A percentile compares a stretch with the other conserved stretches of the same genome.
phyloP scores from a whole-genome alignment of 1,284 basidiomycete species.

The Marasmius oreades region DNA sequence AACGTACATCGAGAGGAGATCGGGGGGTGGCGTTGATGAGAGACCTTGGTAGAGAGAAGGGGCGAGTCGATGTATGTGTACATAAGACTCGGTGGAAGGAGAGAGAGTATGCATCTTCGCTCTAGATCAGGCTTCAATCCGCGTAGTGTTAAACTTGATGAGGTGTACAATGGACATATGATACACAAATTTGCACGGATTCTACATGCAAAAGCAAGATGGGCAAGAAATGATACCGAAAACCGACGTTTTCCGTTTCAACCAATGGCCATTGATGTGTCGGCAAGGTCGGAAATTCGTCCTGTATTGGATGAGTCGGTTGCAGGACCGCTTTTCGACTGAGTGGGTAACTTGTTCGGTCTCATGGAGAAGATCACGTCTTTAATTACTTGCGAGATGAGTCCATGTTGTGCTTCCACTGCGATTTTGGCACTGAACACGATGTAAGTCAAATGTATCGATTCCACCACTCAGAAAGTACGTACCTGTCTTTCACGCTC shows the following conservation, averaged over 20 bases:
- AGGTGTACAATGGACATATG: background rate
- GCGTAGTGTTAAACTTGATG: too few relatives aligned
- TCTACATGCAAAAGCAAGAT: background rate
- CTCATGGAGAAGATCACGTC: constrained; percentile 78
- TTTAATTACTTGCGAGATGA: constrained; percentile 88
- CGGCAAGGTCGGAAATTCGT: constrained; percentile 30
- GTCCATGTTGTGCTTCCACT: constrained; percentile 85
- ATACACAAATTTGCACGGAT: background rate
- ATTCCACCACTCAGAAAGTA: too few relatives aligned
- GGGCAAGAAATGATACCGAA: background rate
- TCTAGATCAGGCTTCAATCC: too few relatives aligned
- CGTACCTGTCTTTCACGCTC: too few relatives aligned
- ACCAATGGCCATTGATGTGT: constrained; percentile 34
- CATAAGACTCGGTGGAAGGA: too few relatives aligned
- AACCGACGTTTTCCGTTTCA: constrained; percentile 6
- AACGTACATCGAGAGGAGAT: too few relatives aligned
- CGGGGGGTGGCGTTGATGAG: too few relatives aligned
- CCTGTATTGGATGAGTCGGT: constrained; percentile 12
- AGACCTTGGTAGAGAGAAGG: too few relatives aligned
- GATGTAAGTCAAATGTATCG: too few relatives aligned
- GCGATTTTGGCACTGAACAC: constrained; percentile 73
- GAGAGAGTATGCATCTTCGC: too few relatives aligned
- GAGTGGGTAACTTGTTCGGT: constrained; percentile 30
- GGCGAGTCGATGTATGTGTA: too few relatives aligned
- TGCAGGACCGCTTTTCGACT: constrained; percentile 3